Conservation (phyloP, 768 basidiomycete species). For the Tylopilus balloui region DNA sequence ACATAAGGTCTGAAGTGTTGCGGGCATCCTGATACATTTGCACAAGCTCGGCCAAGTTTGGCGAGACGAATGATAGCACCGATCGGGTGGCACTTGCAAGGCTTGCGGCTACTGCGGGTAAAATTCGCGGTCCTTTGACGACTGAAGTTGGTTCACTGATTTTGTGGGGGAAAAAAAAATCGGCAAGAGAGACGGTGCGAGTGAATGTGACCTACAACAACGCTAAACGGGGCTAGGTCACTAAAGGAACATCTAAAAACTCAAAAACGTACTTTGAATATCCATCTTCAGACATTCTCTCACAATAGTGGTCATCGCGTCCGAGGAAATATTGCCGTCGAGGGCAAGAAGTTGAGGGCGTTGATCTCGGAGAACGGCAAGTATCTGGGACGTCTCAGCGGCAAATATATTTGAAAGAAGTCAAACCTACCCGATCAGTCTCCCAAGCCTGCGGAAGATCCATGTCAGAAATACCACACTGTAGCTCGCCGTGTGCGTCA, state of each 20-base stretch:
- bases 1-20: slow-evolving; percentile 46
- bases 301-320: slow-evolving; percentile 49
- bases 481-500: slow-evolving; percentile 62
- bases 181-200: slow-evolving; percentile 2
- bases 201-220: slow-evolving; percentile 58
- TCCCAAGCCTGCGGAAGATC: slow-evolving; percentile 52
- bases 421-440: slow-evolving; percentile 37
- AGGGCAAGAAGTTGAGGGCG: slow-evolving; percentile 60
- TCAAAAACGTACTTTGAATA: slow-evolving; percentile 48
- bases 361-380: slow-evolving; percentile 44
- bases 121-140: slow-evolving; percentile 67
- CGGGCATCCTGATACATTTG: slow-evolving; percentile 51
- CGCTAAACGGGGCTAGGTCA: slow-evolving; percentile 37
- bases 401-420: neutral
- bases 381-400: slow-evolving; percentile 38
- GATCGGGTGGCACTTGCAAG: slow-evolving; percentile 32
- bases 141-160: slow-evolving; percentile 90
- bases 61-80: slow-evolving; percentile 71
- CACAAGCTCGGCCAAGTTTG: slow-evolving; percentile 78
- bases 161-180: neutral
- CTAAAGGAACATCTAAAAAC: neutral
- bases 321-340: slow-evolving; percentile 69
- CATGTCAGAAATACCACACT: slow-evolving; percentile 94
- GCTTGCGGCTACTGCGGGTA: slow-evolving; percentile 53
- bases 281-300: slow-evolving; percentile 42